Base-by-base conservation (phyloP, 768 basidiomycete species). In the Pisolithus marmoratus region DNA sequence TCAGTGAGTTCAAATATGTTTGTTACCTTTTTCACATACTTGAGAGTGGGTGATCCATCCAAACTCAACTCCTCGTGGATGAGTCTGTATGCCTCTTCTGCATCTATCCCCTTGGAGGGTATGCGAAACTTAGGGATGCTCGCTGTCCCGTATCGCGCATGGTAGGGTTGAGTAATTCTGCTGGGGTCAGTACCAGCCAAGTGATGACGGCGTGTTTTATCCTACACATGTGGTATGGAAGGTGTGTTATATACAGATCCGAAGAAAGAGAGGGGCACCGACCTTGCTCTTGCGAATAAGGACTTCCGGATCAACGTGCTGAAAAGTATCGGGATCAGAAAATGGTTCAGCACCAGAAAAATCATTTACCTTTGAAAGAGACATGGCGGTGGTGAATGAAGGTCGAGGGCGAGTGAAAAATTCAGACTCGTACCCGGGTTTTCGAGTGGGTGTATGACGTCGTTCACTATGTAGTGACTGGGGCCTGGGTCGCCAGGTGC, bases 91-190 rank as follows among this genome's bases (percentile, higher is more conserved):
- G 78, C 68, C 1, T 63, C 50, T 19, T 85, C 81, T 2, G 79
- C 77, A 40, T 66, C 63, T n/a, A 79, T 68, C 2, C 89, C 89
- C 72, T 78, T 82, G 38, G 73, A 71, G 0, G 86, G 78, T 9
- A 90, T 61, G 51, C 72, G 72, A 66, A 77, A 90, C 63, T 87
- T 90, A 15, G 87, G 87, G 48, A 90, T 69, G 19, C 83, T 74
- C 19, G 61, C 64, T 17, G 84, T 83, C 15, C 77, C 78, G 62
- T 87, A 88, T 40, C 83, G 80, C 19, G 76, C 79, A 22, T 79
- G 81, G 54, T 85, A 87, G 0, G 79, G 64, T 50, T 79, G 77
- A 0, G 60, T 51, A 9, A 75, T 43, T 1, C 66, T 53, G 34
- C 70, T 61, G 7, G 72, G 59, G 3, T 70, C 50, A 3, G 64